Percentiles rank a stretch among this genome's conserved stretches.
Evolutionary conservation across 148 eudicot genomes (phyloP).

Genomic region (Fagopyrum homotropicum): DNA sequence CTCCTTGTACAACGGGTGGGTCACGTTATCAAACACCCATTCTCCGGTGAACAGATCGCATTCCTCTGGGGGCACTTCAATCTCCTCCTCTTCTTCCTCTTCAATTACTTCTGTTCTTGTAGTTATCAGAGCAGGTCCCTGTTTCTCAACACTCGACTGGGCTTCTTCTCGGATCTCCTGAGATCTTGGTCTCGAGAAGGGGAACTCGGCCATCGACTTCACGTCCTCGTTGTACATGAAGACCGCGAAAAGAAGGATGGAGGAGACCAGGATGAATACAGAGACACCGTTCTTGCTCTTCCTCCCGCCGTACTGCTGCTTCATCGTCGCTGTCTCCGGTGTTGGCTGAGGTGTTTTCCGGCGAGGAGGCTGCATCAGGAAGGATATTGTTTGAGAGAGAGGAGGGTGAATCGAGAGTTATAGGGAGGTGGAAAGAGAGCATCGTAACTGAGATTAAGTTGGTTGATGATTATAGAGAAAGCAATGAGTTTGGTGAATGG

Average conservation of each 20-base stretch:
- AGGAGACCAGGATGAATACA: slow-evolving; percentile 53
- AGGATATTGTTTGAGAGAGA: background rate
- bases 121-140: slow-evolving; percentile 15
- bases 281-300: slow-evolving; percentile 37
- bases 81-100: slow-evolving; percentile 38
- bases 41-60: slow-evolving; percentile 78
- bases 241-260: slow-evolving; percentile 62
- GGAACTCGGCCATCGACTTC: slow-evolving; percentile 80
- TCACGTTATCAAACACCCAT: slow-evolving; percentile 79
- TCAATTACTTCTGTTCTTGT: slow-evolving; percentile 26
- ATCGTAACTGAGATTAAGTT: background rate
- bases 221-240: slow-evolving; percentile 93
- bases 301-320: slow-evolving; percentile 18
- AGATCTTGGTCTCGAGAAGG: slow-evolving; percentile 47
- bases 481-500: slow-evolving; percentile 13
- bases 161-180: slow-evolving; percentile 25
- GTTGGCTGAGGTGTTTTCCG: slow-evolving; percentile 2
- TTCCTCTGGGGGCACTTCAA: slow-evolving; percentile 58
- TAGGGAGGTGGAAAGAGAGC: background rate
- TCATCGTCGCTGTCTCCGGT: background rate
- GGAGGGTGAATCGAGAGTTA: slow-evolving; percentile 1
- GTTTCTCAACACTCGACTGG: background rate
- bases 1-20: slow-evolving; percentile 68
- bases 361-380: background rate
- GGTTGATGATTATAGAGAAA: slow-evolving; percentile 9